Percentiles rank a stretch among this genome's conserved stretches.
Evolutionary conservation across 2,329 filamentous ascomycete species (phyloP).

Genomic region (Colletotrichum tabaci): DNA sequence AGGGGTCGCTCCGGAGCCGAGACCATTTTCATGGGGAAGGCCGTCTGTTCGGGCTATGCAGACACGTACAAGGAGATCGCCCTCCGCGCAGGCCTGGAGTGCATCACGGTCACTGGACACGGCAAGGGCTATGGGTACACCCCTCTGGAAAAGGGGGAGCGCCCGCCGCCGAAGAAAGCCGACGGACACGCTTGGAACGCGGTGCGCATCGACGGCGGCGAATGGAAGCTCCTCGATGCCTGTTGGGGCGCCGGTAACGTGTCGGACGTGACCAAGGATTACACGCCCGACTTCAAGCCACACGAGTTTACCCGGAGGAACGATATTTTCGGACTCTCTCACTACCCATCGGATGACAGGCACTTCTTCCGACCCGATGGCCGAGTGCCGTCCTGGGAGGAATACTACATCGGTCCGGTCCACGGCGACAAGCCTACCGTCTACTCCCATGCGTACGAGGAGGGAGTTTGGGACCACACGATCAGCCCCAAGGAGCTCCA

Average conservation of each 20-base stretch:
- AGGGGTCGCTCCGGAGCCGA: slow-evolving; percentile 78
- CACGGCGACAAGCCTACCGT: slow-evolving; percentile 64
- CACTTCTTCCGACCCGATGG: slow-evolving; percentile 85
- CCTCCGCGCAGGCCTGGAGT: slow-evolving; percentile 83
- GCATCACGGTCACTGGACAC: slow-evolving; percentile 81
- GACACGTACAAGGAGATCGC: slow-evolving; percentile 86
- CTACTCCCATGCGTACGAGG: slow-evolving; percentile 60
- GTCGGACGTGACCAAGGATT: slow-evolving; percentile 65
- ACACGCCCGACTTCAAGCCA: slow-evolving; percentile 78
- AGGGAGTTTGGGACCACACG: slow-evolving; percentile 69
- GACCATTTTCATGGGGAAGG: slow-evolving; percentile 82
- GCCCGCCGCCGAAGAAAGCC: slow-evolving; percentile 74
- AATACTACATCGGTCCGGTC: slow-evolving; percentile 79
- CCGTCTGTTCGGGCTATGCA: slow-evolving; percentile 94
- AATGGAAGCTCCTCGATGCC: slow-evolving; percentile 92
- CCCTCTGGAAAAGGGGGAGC: slow-evolving; percentile 73
- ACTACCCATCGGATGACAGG: slow-evolving; percentile 79
- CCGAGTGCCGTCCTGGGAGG: slow-evolving; percentile 79
- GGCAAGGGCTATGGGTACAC: slow-evolving; percentile 88
- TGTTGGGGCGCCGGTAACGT: slow-evolving; percentile 94
- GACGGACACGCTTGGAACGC: slow-evolving; percentile 93
- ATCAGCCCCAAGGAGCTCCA: slow-evolving; percentile 73
- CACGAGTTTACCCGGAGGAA: slow-evolving; percentile 75
- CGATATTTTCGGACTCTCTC: slow-evolving; percentile 83
- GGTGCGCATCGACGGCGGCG: slow-evolving; percentile 86